Base-by-base conservation (phyloP, 306 rosid genomes). In the Sesbania bispinosa region DNA sequence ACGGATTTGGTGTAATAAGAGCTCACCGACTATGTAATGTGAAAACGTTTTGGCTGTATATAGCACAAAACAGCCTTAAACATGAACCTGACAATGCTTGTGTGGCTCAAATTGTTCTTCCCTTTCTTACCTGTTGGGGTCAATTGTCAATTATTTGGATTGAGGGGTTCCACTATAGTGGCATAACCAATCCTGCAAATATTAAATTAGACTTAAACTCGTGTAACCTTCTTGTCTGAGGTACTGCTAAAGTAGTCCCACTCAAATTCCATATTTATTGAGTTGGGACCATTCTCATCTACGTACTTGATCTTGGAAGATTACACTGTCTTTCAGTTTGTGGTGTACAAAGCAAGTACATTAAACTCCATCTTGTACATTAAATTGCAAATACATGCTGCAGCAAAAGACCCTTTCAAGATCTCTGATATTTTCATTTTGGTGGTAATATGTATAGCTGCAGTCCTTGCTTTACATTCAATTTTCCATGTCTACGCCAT, bases 391-490 rank as follows among this genome's bases (percentile, higher is more conserved):
- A 68, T 10, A 50, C 58, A 83, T 41, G 81, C 76, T 72, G 62
- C 72, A 69, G 20, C 77, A 62, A 61, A 67, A 64, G 35, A 61
- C 77, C 67, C 73, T 62, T 47, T 60, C 73, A 55, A 71, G 72
- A 73, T 81, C 76, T 71, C 71, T 53, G 16, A 59, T 59, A 10
- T 35, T 60, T 60, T 74, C 61, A 55, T 41, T 79, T 81, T 82
- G 75, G 77, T 82, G 75, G 77, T 59, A 76, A 73, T 45, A 86
- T 85, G 79, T 85, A 73, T 66, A 79, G 73, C 38, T 74, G 78
- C 79, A 53, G 6, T 62, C 47, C 42, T 63, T 51, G 24, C 43
- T 65, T 74, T 72, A 16, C 26, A 50, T 46, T 26, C 15, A 43
- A 43, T 21, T 72, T 62, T 72, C 73, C 76, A 68, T 79, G 79